Evolutionary conservation across 495 filamentous ascomycete genomes (phyloP).

Genomic region (Aspergillus incahuasiensis): DNA sequence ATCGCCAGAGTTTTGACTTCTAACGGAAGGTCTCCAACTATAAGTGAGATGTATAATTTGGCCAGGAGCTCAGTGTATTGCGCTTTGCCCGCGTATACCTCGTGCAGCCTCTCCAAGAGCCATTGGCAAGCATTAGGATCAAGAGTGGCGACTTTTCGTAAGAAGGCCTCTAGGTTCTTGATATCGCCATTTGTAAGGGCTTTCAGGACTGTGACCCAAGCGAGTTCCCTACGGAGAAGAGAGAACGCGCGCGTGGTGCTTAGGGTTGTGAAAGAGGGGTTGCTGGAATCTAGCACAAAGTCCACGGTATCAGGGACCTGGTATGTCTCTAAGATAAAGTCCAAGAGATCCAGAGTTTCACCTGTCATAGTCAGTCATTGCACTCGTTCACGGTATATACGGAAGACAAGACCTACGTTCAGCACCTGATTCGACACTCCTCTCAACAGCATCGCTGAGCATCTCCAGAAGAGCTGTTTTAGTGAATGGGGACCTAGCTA

Average conservation of each 20-base stretch:
- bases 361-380: slow-evolving; percentile 15
- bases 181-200: slow-evolving; percentile 19
- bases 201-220: slow-evolving; percentile 32
- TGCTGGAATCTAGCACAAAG: slow-evolving; percentile 28
- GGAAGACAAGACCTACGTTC: slow-evolving; percentile 24
- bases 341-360: slow-evolving; percentile 19
- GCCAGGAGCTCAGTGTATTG: slow-evolving; percentile 22
- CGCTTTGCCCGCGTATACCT: slow-evolving; percentile 19
- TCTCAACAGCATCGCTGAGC: slow-evolving; percentile 36
- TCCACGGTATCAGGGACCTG: slow-evolving; percentile 26
- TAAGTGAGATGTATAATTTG: slow-evolving; percentile 28
- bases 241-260: slow-evolving; percentile 36
- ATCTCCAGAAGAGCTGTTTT: slow-evolving; percentile 38
- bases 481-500: slow-evolving; percentile 37
- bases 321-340: slow-evolving; percentile 25
- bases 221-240: slow-evolving; percentile 35
- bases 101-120: slow-evolving; percentile 32
- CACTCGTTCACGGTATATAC: neutral
- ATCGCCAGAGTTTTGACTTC: slow-evolving; percentile 31
- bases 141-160: slow-evolving; percentile 23
- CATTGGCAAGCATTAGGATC: slow-evolving; percentile 39
- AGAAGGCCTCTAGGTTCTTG: slow-evolving; percentile 21
- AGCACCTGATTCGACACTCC: slow-evolving; percentile 24
- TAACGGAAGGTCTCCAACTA: slow-evolving; percentile 25
- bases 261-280: slow-evolving; percentile 28